Conservation (phyloP, 306 rosid species). For the Senna tora region DNA sequence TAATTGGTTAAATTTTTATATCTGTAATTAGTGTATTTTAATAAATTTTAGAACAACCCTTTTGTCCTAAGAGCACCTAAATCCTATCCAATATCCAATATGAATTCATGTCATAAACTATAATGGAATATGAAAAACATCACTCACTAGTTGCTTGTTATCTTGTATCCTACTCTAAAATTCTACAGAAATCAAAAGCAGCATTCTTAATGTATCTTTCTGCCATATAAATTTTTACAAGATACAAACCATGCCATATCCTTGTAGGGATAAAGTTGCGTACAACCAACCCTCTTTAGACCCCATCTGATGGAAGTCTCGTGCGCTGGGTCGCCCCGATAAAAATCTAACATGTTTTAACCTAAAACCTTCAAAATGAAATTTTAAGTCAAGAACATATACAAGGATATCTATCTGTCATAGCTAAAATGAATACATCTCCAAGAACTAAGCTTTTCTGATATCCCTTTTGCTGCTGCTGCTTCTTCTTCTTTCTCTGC, state of each 20-base stretch:
- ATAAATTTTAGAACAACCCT: no score
- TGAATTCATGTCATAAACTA: background rate
- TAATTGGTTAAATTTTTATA: constrained; percentile 3
- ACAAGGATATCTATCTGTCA: background rate
- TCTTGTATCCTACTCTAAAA: no score
- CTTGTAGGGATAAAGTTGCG: no score
- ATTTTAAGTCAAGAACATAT: background rate
- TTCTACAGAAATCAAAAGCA: background rate
- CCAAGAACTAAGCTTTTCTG: background rate
- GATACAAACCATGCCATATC: no score
- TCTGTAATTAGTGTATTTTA: background rate
- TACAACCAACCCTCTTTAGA: no score
- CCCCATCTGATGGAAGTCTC: no score
- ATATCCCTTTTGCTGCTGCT: background rate
- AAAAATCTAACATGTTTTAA: background rate
- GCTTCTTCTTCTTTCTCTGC: background rate
- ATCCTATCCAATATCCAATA: background rate
- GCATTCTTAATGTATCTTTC: background rate
- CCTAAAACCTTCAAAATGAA: constrained; percentile 29
- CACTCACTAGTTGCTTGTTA: background rate
- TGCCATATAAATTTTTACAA: background rate
- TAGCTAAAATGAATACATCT: no score
- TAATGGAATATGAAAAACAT: background rate
- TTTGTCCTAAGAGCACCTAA: background rate
- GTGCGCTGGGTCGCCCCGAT: no score